phyloP scores from a whole-genome alignment of 192 early-diverging fungal genomes.

The Coemansia sp. region DNA sequence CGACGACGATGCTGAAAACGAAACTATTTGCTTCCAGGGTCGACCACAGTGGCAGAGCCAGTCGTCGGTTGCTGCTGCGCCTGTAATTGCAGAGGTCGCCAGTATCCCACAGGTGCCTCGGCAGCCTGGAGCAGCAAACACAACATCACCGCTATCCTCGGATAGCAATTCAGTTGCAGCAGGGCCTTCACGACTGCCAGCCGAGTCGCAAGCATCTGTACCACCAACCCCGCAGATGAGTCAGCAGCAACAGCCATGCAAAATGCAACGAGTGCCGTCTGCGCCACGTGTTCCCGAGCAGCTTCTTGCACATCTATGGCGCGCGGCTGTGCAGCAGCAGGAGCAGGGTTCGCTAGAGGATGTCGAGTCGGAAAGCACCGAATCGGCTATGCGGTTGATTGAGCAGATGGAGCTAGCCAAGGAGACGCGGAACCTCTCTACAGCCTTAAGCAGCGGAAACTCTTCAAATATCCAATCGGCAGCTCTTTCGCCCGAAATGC shows the following conservation, averaged over 20 bases:
- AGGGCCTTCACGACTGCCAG: neutral
- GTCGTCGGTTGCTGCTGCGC: neutral
- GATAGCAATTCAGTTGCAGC: neutral
- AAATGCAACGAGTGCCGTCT: neutral
- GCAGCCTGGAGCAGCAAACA: neutral
- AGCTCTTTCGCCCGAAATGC: neutral
- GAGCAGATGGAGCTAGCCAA: conserved; percentile 11
- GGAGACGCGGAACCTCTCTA: neutral
- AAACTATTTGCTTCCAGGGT: conserved; percentile 45
- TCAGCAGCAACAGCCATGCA: neutral
- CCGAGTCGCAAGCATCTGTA: conserved; percentile 17
- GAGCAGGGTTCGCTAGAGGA: conserved; percentile 5
- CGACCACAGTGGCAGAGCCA: conserved; percentile 12
- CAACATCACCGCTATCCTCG: neutral
- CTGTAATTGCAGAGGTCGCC: neutral
- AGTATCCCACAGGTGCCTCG: neutral
- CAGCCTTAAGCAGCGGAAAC: neutral
- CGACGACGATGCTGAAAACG: conserved; percentile 18
- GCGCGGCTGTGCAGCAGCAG: conserved; percentile 1
- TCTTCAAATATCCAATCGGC: neutral
- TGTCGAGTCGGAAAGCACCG: neutral
- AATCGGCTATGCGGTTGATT: conserved; percentile 6
- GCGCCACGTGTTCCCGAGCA: conserved; percentile 5
- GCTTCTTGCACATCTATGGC: conserved; percentile 1
- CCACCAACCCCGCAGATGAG: conserved; percentile 23